Evolutionary conservation across 2,329 filamentous ascomycete genomes (phyloP).

Genomic region (Aspergillus eucalypticola): DNA sequence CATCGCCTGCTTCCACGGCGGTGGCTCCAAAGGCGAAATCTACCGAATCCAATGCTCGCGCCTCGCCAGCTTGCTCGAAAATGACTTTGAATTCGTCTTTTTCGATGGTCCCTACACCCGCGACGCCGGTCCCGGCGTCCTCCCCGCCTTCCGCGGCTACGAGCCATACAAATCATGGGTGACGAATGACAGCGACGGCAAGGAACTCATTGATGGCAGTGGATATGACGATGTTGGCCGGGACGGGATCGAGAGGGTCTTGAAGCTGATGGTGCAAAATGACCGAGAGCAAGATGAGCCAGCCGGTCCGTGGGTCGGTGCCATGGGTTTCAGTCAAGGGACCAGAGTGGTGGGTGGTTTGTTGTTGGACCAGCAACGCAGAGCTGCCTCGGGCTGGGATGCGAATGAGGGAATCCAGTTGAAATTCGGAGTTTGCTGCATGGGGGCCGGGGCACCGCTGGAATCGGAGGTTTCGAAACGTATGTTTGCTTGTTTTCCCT

Average conservation of each 20-base stretch:
- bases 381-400: slow-evolving; percentile 6
- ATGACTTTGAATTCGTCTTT: slow-evolving; percentile 22
- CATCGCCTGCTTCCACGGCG: slow-evolving; percentile 28
- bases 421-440: slow-evolving; percentile 24
- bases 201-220: slow-evolving; percentile 18
- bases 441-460: slow-evolving; percentile 23
- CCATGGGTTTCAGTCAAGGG: slow-evolving; percentile 27
- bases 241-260: slow-evolving; percentile 23
- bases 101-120: slow-evolving; percentile 23
- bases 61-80: slow-evolving; percentile 15
- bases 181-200: slow-evolving; percentile 10
- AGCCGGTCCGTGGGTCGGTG: slow-evolving; percentile 21
- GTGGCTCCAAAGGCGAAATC: slow-evolving; percentile 22
- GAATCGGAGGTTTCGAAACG: slow-evolving; percentile 19
- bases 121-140: slow-evolving; percentile 22
- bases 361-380: slow-evolving; percentile 24
- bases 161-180: slow-evolving; percentile 25
- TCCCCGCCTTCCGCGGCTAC: slow-evolving; percentile 22
- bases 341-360: slow-evolving; percentile 20
- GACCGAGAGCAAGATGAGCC: background rate
- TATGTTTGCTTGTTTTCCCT: slow-evolving; percentile 6
- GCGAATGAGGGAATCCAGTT: background rate
- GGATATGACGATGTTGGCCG: slow-evolving; percentile 19
- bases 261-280: slow-evolving; percentile 19
- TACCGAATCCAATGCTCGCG: slow-evolving; percentile 23